A percentile compares a stretch with the other conserved stretches of the same genome.
Conservation (phyloP, 2,329 filamentous ascomycete species). For the Fusarium ramigenum region DNA sequence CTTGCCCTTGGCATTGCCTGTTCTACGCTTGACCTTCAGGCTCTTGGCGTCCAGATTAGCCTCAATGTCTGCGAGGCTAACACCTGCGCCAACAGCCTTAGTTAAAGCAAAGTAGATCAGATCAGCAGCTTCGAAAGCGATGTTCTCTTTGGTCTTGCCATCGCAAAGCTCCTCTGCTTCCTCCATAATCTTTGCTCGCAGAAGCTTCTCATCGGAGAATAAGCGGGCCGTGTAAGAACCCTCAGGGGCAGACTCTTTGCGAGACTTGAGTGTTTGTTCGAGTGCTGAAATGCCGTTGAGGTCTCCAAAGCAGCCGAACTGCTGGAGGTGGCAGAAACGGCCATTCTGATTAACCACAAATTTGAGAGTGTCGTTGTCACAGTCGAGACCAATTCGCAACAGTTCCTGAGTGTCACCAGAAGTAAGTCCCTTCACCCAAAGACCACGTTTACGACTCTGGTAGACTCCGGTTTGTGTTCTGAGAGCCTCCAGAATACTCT, state of each 20-base stretch:
- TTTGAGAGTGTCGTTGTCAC: slow-evolving; percentile 90
- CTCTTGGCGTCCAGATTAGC: slow-evolving; percentile 93
- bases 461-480: slow-evolving; percentile 85
- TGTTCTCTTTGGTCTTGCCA: slow-evolving; percentile 81
- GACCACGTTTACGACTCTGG: slow-evolving; percentile 91
- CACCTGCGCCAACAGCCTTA: slow-evolving; percentile 85
- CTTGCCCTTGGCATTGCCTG: slow-evolving; percentile 92
- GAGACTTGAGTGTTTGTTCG: slow-evolving; percentile 84
- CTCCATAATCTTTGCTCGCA: slow-evolving; percentile 97
- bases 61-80: slow-evolving; percentile 89
- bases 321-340: slow-evolving; percentile 92
- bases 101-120: slow-evolving; percentile 95
- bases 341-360: slow-evolving; percentile 93
- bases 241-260: slow-evolving; percentile 82
- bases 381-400: slow-evolving; percentile 85
- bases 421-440: slow-evolving; percentile 97
- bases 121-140: slow-evolving; percentile 95
- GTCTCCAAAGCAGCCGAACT: slow-evolving; percentile 90
- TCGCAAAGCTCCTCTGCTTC: slow-evolving; percentile 95
- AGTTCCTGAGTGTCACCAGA: slow-evolving; percentile 95
- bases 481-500: slow-evolving; percentile 88
- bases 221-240: slow-evolving; percentile 94
- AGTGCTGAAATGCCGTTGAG: slow-evolving; percentile 83
- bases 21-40: slow-evolving; percentile 91
- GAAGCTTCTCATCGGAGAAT: slow-evolving; percentile 89